Evolutionary conservation across 2,329 filamentous ascomycete genomes (phyloP).

Genomic region (Apiospora marii): DNA sequence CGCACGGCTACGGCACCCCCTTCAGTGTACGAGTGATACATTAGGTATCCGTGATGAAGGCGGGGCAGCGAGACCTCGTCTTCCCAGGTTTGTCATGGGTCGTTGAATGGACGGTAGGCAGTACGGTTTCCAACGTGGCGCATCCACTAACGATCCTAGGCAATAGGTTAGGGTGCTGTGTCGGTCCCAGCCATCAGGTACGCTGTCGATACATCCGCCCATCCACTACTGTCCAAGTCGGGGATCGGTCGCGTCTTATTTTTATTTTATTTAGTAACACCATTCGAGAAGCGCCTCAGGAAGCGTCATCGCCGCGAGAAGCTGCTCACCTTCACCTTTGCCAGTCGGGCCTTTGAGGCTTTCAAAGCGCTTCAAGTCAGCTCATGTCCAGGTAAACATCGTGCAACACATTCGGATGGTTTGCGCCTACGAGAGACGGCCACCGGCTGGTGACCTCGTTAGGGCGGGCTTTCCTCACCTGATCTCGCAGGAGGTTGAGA

Average conservation of each 20-base stretch:
- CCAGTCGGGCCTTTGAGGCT: slow-evolving; percentile 19
- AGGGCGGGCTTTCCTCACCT: not conserved
- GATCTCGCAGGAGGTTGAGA: slow-evolving; percentile 10
- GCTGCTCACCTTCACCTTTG: not conserved
- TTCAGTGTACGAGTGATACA: not conserved
- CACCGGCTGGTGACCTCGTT: not conserved
- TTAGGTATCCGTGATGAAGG: slow-evolving; percentile 12
- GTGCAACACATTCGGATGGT: slow-evolving; percentile 1
- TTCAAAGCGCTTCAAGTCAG: slow-evolving; percentile 4
- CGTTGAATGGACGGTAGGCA: slow-evolving; percentile 1
- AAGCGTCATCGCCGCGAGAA: not conserved
- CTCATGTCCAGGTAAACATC: slow-evolving; percentile 10
- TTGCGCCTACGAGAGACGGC: not conserved
- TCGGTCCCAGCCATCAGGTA: slow-evolving; percentile 20
- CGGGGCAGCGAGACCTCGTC: not conserved
- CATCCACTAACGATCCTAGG: slow-evolving; percentile 18
- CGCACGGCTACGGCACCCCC: slow-evolving; percentile 3
- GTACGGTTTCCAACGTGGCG: slow-evolving; percentile 19
- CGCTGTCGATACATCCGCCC: slow-evolving; percentile 16
- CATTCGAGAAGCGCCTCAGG: slow-evolving; percentile 1
- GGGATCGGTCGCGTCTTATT: slow-evolving; percentile 20
- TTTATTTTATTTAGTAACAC: slow-evolving; percentile 12
- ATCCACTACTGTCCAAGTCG: not conserved
- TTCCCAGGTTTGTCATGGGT: not conserved
- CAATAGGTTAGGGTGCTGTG: slow-evolving; percentile 6